These are phyloP conservation scores for Linnemannia elongata DNA, from an alignment of 192 early-diverging fungal genomes.

Conservation along the genomic window DNA sequence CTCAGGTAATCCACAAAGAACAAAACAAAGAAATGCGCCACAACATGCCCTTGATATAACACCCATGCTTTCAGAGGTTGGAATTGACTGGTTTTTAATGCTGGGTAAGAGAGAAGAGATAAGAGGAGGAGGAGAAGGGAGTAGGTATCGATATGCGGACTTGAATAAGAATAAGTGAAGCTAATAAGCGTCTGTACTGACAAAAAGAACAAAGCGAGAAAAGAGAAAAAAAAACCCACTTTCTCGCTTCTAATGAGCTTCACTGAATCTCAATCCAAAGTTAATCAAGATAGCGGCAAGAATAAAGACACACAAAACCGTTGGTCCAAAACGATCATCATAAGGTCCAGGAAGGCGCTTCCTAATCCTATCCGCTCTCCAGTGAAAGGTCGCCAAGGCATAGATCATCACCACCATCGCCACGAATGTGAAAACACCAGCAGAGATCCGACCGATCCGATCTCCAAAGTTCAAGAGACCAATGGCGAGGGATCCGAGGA, in stretches of 20 bases:
- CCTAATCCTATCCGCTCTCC: constrained; percentile 77
- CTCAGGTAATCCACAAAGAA: background rate
- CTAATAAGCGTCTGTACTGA: background rate
- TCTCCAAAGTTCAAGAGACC: constrained; percentile 89
- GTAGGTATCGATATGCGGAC: background rate
- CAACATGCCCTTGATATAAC: background rate
- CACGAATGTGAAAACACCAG: constrained; percentile 68
- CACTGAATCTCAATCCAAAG: constrained; percentile 61
- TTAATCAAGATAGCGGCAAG: constrained; percentile 77
- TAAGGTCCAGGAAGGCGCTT: constrained; percentile 78
- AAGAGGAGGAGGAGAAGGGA: background rate
- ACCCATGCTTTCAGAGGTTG: background rate
- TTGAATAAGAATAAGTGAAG: background rate
- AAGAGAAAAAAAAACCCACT: background rate
- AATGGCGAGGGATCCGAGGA: constrained; percentile 81
- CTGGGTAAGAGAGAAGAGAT: background rate
- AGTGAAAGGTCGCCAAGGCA: constrained; percentile 81
- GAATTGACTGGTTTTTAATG: background rate
- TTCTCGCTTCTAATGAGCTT: constrained; percentile 2
- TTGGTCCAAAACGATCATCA: constrained; percentile 82
- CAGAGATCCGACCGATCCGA: constrained; percentile 68
- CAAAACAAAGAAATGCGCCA: background rate
- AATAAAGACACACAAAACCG: constrained; percentile 76
- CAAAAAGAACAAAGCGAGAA: background rate
- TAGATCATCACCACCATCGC: constrained; percentile 87